Conservation (phyloP, 1,139 yeast species). For the Kodamaea anthophila region DNA sequence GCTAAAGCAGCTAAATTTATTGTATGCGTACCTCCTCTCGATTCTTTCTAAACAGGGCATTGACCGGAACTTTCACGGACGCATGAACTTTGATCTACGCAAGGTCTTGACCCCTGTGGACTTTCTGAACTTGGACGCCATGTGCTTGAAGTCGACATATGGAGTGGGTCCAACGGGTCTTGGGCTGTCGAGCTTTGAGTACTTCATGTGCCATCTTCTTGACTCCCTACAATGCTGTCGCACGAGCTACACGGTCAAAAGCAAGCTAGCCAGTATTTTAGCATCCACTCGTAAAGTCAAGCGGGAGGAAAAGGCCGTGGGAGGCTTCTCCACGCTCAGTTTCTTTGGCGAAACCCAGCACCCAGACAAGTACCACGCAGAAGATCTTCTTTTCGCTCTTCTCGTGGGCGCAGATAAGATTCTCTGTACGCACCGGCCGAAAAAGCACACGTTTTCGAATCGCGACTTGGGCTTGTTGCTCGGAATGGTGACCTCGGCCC, state of each 20-base stretch:
- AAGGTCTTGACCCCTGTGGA: slow-evolving; percentile 67
- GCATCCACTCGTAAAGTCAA: slow-evolving; percentile 20
- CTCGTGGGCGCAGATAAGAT: slow-evolving; percentile 20
- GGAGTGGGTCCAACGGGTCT: slow-evolving; percentile 13
- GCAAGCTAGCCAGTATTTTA: slow-evolving; percentile 25
- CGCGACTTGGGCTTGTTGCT: slow-evolving; percentile 29
- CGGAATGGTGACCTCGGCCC: slow-evolving; percentile 23
- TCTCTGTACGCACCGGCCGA: slow-evolving; percentile 30
- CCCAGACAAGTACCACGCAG: slow-evolving; percentile 11
- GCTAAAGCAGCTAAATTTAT: slow-evolving; percentile 57
- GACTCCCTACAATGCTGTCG: slow-evolving; percentile 25
- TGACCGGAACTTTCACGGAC: slow-evolving; percentile 55
- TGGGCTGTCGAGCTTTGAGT: slow-evolving; percentile 27
- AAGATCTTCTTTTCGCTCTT: slow-evolving; percentile 33
- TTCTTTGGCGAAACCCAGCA: slow-evolving; percentile 4
- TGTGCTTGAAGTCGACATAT: slow-evolving; percentile 49
- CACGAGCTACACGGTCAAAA: slow-evolving; percentile 29
- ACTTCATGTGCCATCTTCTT: slow-evolving; percentile 23
- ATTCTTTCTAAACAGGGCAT: slow-evolving; percentile 75
- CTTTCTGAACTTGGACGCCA: slow-evolving; percentile 56
- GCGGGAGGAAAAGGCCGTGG: slow-evolving; percentile 2
- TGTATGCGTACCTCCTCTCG: slow-evolving; percentile 75
- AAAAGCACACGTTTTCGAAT: slow-evolving; percentile 26
- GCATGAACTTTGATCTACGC: slow-evolving; percentile 79
- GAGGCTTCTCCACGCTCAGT: slow-evolving; percentile 4